These are phyloP conservation scores for Pinus tabuliformis DNA, from an alignment of 75 land plant species.

Conservation along the genomic window DNA sequence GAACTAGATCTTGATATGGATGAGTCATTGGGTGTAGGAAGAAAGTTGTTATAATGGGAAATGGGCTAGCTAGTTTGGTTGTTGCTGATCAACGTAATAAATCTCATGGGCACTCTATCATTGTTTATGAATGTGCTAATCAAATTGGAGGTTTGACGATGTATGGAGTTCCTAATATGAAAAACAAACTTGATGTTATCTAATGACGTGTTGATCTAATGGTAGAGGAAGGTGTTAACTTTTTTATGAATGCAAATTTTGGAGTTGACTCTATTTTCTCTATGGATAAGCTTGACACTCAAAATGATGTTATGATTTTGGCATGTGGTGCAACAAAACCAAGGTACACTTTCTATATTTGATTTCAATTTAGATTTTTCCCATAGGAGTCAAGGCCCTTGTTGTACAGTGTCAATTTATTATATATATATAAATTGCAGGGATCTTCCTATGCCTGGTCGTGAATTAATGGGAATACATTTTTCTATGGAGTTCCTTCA, in stretches of 20 bases:
- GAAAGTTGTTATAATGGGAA: too few relatives aligned
- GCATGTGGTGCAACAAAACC: conserved; percentile 98
- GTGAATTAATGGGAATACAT: too few relatives aligned
- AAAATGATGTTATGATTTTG: conserved; percentile 78
- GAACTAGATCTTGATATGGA: too few relatives aligned
- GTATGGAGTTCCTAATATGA: conserved; percentile 96
- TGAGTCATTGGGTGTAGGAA: too few relatives aligned
- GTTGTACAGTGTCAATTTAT: too few relatives aligned
- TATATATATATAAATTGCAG: too few relatives aligned
- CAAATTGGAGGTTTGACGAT: conserved; percentile 47
- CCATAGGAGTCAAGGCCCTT: not conserved
- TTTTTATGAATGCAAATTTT: conserved; percentile 80
- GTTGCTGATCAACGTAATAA: conserved; percentile 97
- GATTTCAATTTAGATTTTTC: not conserved
- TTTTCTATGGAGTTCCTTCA: too few relatives aligned
- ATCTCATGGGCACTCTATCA: conserved; percentile 75
- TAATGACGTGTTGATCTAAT: conserved; percentile 92
- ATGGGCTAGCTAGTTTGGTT: conserved; percentile 96
- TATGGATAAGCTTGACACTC: conserved; percentile 56
- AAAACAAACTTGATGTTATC: conserved; percentile 87
- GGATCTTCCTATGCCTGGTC: too few relatives aligned
- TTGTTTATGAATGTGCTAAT: conserved; percentile 94
- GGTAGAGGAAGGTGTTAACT: conserved; percentile 85
- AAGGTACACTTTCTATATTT: conserved; percentile 49
- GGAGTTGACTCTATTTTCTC: conserved; percentile 28